Evolutionary conservation across 495 filamentous ascomycete species (phyloP), one percentile per base, ranked within the genome.

Genomic region (Chaetomium fimeti): DNA sequence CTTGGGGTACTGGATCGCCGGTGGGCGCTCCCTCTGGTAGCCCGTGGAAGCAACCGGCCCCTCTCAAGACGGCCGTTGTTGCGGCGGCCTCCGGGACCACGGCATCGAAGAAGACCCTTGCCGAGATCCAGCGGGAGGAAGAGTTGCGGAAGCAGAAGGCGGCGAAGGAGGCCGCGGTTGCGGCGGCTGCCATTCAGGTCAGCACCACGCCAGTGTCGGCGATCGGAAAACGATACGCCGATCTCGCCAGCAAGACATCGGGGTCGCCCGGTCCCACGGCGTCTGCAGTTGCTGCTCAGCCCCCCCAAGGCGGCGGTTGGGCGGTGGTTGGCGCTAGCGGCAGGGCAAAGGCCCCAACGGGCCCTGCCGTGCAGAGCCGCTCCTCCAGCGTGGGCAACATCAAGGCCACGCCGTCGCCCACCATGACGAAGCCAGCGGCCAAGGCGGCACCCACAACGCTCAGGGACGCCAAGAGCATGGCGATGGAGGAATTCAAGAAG

Each of bases 81-180:
- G 68, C 61, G 9, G 71, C 77, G 12, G 65, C 76, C 13, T 70
- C 82, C 47, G 74, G 82, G 16, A 75, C 77, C 6, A 69, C 81
- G 20, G 70, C 68, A 12, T 77, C 85, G 36, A 93, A 93, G 82
- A 98, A 96, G 83, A 97, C 93, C 0, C 82, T 98, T 36, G 90
- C 91, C 55, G 93, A 98, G 63, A 98, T 98, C 64, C 94, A 98
- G 73, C 92, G 93, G 70, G 94, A 98, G 78, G 94, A 98, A 69
- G 94, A 98, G 72, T 82, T 83, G 29, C 90, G 92, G 57, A 97
- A 98, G 82, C 87, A 88, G 68, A 88, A 89, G 67, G 82, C 84
- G 66, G 82, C 84, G 16, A 85, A 85, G 49, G 83, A 86, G 52
- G 70, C 78, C 0, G 78, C 66, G 5, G 63, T 57, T 22, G 63